These are phyloP conservation scores for Metschnikowia rubicola DNA, from an alignment of 805 yeast species.

Conservation along the genomic window DNA sequence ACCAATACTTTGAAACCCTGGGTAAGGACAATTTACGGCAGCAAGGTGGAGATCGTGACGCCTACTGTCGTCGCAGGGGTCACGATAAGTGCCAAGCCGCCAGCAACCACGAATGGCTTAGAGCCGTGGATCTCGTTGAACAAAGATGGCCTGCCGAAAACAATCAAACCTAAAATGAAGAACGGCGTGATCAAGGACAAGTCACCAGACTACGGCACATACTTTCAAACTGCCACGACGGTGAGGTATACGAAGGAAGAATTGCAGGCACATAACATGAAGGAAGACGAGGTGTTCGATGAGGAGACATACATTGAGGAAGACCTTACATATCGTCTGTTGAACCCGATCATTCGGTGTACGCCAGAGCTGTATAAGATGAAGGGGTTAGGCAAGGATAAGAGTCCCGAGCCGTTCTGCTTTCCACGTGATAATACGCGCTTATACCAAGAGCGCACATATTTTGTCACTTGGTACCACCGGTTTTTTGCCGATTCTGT, in stretches of 20 bases:
- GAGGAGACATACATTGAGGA: constrained; percentile 60
- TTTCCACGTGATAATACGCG: constrained; percentile 64
- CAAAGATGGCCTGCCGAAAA: constrained; percentile 75
- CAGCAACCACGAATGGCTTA: constrained; percentile 63
- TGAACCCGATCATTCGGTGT: constrained; percentile 82
- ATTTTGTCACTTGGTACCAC: constrained; percentile 81
- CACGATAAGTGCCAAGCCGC: constrained; percentile 66
- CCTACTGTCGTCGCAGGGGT: constrained; percentile 65
- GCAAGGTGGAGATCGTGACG: constrained; percentile 53
- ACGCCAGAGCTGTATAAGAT: constrained; percentile 71
- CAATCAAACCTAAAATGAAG: constrained; percentile 71
- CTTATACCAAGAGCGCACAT: constrained; percentile 57
- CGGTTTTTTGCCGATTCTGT: constrained; percentile 55
- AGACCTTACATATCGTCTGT: constrained; percentile 64
- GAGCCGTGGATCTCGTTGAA: constrained; percentile 80
- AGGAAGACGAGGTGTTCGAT: constrained; percentile 51
- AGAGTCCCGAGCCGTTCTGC: constrained; percentile 76
- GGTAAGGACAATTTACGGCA: constrained; percentile 65
- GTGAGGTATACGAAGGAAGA: constrained; percentile 55
- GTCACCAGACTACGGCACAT: constrained; percentile 71
- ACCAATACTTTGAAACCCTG: constrained; percentile 52
- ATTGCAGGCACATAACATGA: constrained; percentile 71
- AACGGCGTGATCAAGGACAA: constrained; percentile 66
- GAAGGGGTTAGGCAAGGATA: constrained; percentile 58
- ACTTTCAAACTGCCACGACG: constrained; percentile 69